phyloP scores from a whole-genome alignment of 2,329 filamentous ascomycete genomes.

The Leptographium radiaticola region DNA sequence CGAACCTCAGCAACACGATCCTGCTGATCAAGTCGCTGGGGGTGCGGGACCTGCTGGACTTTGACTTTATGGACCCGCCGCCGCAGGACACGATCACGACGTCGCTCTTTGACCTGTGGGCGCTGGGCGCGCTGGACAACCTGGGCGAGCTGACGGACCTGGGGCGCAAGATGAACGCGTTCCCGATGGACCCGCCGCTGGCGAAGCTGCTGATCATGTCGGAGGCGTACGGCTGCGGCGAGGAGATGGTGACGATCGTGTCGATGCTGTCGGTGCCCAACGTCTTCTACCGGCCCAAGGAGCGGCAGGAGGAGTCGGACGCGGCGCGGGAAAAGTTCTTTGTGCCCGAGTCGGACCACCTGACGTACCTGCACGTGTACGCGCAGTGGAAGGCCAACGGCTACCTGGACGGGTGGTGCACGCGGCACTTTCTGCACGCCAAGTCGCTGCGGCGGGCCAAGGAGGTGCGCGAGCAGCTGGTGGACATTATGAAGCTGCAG shows the following conservation, averaged over 20 bases:
- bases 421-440: slow-evolving; percentile 85
- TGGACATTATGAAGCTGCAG: slow-evolving; percentile 88
- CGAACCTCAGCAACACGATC: slow-evolving; percentile 90
- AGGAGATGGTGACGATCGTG: slow-evolving; percentile 97
- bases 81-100: slow-evolving; percentile 97
- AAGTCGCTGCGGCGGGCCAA: slow-evolving; percentile 84
- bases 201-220: slow-evolving; percentile 91
- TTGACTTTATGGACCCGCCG: slow-evolving; percentile 98
- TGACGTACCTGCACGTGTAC: slow-evolving; percentile 92
- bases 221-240: slow-evolving; percentile 79
- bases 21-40: slow-evolving; percentile 88
- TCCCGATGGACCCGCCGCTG: slow-evolving; percentile 94
- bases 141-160: slow-evolving; percentile 81
- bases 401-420: slow-evolving; percentile 82
- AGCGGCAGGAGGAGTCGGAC: slow-evolving; percentile 92
- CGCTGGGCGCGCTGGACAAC: slow-evolving; percentile 84
- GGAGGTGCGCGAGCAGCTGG: slow-evolving; percentile 85
- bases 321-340: slow-evolving; percentile 95
- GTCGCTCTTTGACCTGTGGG: slow-evolving; percentile 95
- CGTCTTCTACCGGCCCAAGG: slow-evolving; percentile 94
- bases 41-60: slow-evolving; percentile 86
- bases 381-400: slow-evolving; percentile 90
- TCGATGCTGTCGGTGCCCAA: slow-evolving; percentile 95
- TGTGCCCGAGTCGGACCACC: slow-evolving; percentile 91
- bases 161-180: slow-evolving; percentile 87